Percentiles rank a stretch among this genome's conserved stretches.
These are phyloP conservation scores for Colletotrichum tabaci DNA, from an alignment of 2,329 filamentous ascomycete species.

Conservation along the genomic window DNA sequence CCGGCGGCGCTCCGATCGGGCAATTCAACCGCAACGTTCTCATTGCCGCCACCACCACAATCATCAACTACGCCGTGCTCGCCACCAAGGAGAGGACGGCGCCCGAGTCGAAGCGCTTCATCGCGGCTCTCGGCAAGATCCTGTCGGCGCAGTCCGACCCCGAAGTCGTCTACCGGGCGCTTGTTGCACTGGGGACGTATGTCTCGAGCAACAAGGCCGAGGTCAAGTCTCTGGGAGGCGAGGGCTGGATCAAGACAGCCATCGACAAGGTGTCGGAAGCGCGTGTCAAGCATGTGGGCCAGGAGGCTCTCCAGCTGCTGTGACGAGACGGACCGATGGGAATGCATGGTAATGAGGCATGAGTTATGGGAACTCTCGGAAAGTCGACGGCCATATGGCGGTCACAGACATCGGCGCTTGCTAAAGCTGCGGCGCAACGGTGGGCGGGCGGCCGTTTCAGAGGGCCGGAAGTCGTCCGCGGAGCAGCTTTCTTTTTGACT, in stretches of 20 bases:
- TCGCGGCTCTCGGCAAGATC: constrained; percentile 75
- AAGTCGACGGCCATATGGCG: constrained; percentile 31
- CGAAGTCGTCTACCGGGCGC: constrained; percentile 85
- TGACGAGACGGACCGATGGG: neutral
- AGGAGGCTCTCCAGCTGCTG: constrained; percentile 61
- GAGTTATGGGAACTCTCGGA: constrained; percentile 2
- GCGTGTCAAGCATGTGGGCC: constrained; percentile 62
- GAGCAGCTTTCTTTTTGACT: neutral
- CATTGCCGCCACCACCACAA: constrained; percentile 85
- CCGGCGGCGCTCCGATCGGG: constrained; percentile 64
- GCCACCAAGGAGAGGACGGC: constrained; percentile 63
- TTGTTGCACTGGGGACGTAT: constrained; percentile 88
- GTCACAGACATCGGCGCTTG: constrained; percentile 23
- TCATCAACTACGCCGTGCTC: constrained; percentile 88
- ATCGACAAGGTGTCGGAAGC: constrained; percentile 62
- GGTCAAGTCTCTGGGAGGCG: constrained; percentile 59
- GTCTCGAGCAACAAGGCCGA: constrained; percentile 68
- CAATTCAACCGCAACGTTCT: constrained; percentile 82
- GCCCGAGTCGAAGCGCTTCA: constrained; percentile 59
- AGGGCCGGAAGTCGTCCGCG: neutral
- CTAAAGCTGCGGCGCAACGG: constrained; percentile 26
- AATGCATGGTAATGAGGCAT: constrained; percentile 3
- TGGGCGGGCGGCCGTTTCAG: neutral
- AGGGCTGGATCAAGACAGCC: constrained; percentile 58
- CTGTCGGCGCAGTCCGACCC: constrained; percentile 79